Evolutionary conservation across 2,329 filamentous ascomycete species (phyloP).

Genomic region (Cladobotryum protrusum): DNA sequence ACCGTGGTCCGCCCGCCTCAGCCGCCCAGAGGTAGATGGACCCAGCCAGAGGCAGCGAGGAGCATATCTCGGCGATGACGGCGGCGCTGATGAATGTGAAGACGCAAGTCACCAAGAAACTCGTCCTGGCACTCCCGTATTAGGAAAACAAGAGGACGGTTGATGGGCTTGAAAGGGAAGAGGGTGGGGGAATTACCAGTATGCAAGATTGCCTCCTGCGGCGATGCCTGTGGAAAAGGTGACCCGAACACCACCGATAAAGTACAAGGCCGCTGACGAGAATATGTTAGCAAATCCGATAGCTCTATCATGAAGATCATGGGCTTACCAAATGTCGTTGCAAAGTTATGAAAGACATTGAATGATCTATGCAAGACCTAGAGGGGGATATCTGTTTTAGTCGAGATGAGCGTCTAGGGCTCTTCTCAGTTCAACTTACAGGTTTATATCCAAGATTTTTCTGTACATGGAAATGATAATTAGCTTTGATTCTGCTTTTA

Average conservation of each 20-base stretch:
- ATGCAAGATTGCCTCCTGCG: slow-evolving; percentile 54
- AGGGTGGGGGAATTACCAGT: slow-evolving; percentile 39
- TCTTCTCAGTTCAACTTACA: slow-evolving; percentile 8
- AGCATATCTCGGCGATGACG: slow-evolving; percentile 55
- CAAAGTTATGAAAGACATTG: slow-evolving; percentile 52
- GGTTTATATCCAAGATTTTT: slow-evolving; percentile 22
- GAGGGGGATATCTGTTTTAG: not conserved
- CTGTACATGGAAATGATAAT: slow-evolving; percentile 5
- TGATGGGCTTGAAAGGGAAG: not conserved
- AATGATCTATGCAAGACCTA: slow-evolving; percentile 53
- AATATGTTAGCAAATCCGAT: not conserved
- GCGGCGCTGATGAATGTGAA: slow-evolving; percentile 57
- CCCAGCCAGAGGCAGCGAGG: slow-evolving; percentile 51
- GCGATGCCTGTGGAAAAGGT: slow-evolving; percentile 58
- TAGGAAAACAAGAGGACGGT: not conserved
- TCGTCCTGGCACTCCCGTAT: slow-evolving; percentile 41
- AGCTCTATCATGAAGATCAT: not conserved
- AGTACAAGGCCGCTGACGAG: slow-evolving; percentile 51
- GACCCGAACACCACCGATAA: slow-evolving; percentile 53
- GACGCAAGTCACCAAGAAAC: slow-evolving; percentile 52
- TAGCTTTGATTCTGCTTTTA: not conserved
- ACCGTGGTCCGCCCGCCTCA: slow-evolving; percentile 49
- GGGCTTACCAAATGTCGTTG: slow-evolving; percentile 49
- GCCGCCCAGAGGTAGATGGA: slow-evolving; percentile 59
- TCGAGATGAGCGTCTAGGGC: not conserved